Percentiles rank a stretch among this genome's conserved stretches.
Evolutionary conservation across 1,284 basidiomycete genomes (phyloP).

Genomic region (Malassezia yamatoensis): DNA sequence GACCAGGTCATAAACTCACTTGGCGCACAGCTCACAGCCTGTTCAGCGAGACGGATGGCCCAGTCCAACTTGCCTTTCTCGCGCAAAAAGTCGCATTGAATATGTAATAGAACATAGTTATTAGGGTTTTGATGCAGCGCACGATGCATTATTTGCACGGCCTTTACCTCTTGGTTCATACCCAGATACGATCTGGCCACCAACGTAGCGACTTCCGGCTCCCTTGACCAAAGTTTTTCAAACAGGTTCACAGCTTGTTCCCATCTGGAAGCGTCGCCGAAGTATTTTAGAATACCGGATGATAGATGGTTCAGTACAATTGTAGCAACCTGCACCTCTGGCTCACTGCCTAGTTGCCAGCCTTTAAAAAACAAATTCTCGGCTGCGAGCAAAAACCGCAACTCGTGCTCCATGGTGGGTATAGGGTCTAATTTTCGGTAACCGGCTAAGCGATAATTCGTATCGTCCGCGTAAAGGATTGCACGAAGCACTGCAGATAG

Average conservation of each 20-base stretch:
- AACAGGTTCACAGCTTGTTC: constrained; percentile 85
- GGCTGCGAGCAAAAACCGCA: constrained; percentile 79
- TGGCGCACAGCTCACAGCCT: constrained; percentile 94
- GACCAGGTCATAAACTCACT: constrained; percentile 98
- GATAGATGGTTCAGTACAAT: constrained; percentile 95
- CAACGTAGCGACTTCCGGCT: constrained; percentile 80
- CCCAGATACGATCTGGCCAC: constrained; percentile 85
- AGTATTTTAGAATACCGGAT: constrained; percentile 90
- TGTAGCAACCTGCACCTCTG: constrained; percentile 95
- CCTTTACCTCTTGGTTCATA: constrained; percentile 96
- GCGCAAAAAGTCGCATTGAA: constrained; percentile 84
- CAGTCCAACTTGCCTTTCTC: constrained; percentile 64
- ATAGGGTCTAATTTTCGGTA: constrained; percentile 94
- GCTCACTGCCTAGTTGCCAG: constrained; percentile 96
- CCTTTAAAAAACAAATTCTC: constrained; percentile 86
- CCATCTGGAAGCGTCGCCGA: constrained; percentile 77
- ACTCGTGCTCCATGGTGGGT: constrained; percentile 73
- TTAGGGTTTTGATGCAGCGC: constrained; percentile 77
- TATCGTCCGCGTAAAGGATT: constrained; percentile 89
- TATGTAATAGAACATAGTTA: constrained; percentile 84
- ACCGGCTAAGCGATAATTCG: constrained; percentile 78
- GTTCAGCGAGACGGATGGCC: constrained; percentile 77
- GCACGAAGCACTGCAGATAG: constrained; percentile 81
- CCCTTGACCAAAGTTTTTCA: constrained; percentile 72
- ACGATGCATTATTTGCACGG: constrained; percentile 79